Base-by-base conservation (phyloP, 768 basidiomycete genomes). In the Trametes cubensis region DNA sequence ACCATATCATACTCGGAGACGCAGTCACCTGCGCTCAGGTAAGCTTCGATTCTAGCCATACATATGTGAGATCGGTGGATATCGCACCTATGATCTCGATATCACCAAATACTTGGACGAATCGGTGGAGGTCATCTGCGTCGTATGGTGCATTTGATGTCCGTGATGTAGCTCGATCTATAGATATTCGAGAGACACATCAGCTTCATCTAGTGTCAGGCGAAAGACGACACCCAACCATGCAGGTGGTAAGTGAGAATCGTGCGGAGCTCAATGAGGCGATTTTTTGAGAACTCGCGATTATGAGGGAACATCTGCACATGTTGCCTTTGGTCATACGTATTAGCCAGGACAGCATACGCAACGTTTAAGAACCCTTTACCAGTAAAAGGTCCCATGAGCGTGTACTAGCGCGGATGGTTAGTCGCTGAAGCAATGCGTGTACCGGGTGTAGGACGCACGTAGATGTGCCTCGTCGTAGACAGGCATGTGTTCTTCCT, bases 291-390 rank as follows among this genome's bases (percentile, higher is more conserved):
- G 11, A 66, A 28, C 2, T 11, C 20, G 26, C 59, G 61, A n/a
- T 63, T 28, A 48, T 63, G 30, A 0, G 71, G 71, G 39, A 69
- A 72, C 50, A 68, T 64, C 20, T 57, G 48, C 2, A 69, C 61
- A 45, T 72, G 71, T 4, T 28, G 4, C 71, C 69, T 72, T 26
- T 20, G 18, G 13, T n/a, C 6, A 17, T 17, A 50, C 28, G 14
- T 3, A 14, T 28, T 26, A 28, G 26, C 34, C 10, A 26, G 25
- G 5, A 28, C 21, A 15, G 25, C 26, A 25, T 3, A 10, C 20
- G 8, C 15, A 34, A 7, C 6, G 21, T 14, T 14, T 10, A 7
- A 50, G 6, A 48, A 50, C 18, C 4, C 42, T 41, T n/a, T 20
- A 50, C 53, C 55, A 54, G 28, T 50, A 62, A 6, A 18, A 13